Conservation (phyloP, 2,329 filamentous ascomycete species). For the Drechslerella dactyloides region DNA sequence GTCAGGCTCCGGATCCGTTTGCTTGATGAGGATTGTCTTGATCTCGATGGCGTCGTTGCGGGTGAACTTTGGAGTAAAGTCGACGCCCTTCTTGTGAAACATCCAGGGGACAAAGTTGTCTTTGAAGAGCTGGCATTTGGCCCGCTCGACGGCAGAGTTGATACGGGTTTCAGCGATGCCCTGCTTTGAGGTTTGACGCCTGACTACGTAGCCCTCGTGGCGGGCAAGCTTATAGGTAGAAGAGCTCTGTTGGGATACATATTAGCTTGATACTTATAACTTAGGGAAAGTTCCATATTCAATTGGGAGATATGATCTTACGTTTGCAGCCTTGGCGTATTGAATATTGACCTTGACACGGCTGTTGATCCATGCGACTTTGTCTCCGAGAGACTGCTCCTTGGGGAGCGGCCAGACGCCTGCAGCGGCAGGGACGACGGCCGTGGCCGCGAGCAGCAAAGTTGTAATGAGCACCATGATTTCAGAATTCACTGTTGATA, state of each 20-base stretch:
- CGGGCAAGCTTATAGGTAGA: slow-evolving; percentile 61
- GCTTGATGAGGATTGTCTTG: slow-evolving; percentile 67
- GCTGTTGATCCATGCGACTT: slow-evolving; percentile 30
- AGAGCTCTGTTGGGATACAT: slow-evolving; percentile 59
- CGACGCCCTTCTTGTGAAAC: slow-evolving; percentile 69
- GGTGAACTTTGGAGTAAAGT: slow-evolving; percentile 68
- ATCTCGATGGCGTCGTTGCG: slow-evolving; percentile 62
- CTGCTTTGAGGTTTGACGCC: slow-evolving; percentile 65
- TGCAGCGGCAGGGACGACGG: slow-evolving; percentile 15
- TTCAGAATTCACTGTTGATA: too few species aligned
- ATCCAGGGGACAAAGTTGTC: slow-evolving; percentile 79
- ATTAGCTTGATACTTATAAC: slow-evolving; percentile 14
- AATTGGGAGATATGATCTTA: slow-evolving; percentile 16
- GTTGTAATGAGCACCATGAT: slow-evolving; percentile 22
- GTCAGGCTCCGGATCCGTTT: slow-evolving; percentile 65
- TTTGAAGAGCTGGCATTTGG: slow-evolving; percentile 69
- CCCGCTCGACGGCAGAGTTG: slow-evolving; percentile 59
- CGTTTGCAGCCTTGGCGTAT: slow-evolving; percentile 28
- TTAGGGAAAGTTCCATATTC: neutral
- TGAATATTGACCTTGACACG: slow-evolving; percentile 33
- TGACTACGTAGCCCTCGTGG: slow-evolving; percentile 58
- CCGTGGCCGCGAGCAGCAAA: slow-evolving; percentile 14
- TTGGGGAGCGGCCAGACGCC: slow-evolving; percentile 46
- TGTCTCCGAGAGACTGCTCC: slow-evolving; percentile 32
- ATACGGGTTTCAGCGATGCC: slow-evolving; percentile 60